Conservation (phyloP, 257 asterid species). For the Galeopsis tetrahit region DNA sequence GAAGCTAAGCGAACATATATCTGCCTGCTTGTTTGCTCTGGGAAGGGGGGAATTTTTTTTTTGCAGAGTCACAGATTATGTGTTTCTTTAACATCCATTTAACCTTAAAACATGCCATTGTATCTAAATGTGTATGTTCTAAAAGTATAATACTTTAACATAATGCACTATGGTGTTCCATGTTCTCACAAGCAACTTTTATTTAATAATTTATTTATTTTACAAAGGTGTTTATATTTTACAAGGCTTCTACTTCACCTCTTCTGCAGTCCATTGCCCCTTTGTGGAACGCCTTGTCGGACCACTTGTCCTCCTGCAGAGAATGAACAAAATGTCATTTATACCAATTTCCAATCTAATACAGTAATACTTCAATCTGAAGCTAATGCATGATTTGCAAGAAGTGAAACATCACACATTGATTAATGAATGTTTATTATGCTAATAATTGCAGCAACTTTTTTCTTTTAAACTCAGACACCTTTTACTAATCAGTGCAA, state of each 20-base stretch:
- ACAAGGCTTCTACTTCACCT: constrained; percentile 50
- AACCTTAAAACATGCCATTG: neutral
- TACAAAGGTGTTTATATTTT: neutral
- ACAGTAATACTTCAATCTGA: constrained; percentile 4
- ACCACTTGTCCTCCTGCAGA: constrained; percentile 84
- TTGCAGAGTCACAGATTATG: neutral
- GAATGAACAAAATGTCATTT: constrained; percentile 24
- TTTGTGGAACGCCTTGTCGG: constrained; percentile 99
- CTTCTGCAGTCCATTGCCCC: constrained; percentile 99
- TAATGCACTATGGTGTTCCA: constrained; percentile 9
- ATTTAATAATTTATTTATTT: neutral
- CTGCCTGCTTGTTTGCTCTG: neutral
- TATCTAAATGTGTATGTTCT: constrained; percentile 18
- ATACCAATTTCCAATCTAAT: neutral
- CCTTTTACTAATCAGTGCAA: constrained; percentile 3
- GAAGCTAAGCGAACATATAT: constrained; percentile 3
- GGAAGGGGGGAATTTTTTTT: neutral
- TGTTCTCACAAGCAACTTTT: neutral
- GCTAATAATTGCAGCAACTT: neutral
- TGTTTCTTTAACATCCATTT: constrained; percentile 14
- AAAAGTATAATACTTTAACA: constrained; percentile 6
- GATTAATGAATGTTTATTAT: constrained; percentile 1
- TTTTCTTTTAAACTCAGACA: neutral
- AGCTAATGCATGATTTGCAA: constrained; percentile 10
- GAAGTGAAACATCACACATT: constrained; percentile 9